Conservation (phyloP, 495 filamentous ascomycete species). For the Chlorociboria aeruginascens region DNA sequence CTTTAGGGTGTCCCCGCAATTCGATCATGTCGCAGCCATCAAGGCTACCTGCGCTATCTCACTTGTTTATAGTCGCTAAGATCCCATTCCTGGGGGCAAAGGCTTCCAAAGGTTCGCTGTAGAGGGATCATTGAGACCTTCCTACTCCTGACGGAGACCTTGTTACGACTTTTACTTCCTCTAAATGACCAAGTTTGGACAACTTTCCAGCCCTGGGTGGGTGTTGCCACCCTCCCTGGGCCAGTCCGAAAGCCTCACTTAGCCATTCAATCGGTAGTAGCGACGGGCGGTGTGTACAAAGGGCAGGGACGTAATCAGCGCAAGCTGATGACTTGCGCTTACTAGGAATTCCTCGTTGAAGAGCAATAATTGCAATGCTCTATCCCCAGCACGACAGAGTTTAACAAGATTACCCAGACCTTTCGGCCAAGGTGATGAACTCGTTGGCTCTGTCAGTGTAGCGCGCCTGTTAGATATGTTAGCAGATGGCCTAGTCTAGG, state of each 20-base stretch:
- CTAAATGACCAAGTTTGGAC: slow-evolving; percentile 54
- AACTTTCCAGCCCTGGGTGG: slow-evolving; percentile 45
- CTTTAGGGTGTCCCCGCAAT: too few species aligned
- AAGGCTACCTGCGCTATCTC: too few species aligned
- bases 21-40: too few species aligned
- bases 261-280: slow-evolving; percentile 70
- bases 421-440: slow-evolving; percentile 56
- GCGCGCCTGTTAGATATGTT: too few species aligned
- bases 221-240: slow-evolving; percentile 51
- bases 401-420: slow-evolving; percentile 67
- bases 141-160: too few species aligned
- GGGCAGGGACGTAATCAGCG: slow-evolving; percentile 63
- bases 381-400: slow-evolving; percentile 67
- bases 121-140: too few species aligned
- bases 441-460: slow-evolving; percentile 63
- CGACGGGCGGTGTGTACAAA: slow-evolving; percentile 65
- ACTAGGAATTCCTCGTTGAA: slow-evolving; percentile 70
- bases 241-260: slow-evolving; percentile 61
- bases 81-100: too few species aligned
- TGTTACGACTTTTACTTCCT: slow-evolving; percentile 67
- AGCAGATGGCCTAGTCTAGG: too few species aligned
- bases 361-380: slow-evolving; percentile 73
- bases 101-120: too few species aligned
- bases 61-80: too few species aligned
- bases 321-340: slow-evolving; percentile 64